Evolutionary conservation across 768 basidiomycete genomes (phyloP), one percentile per base, ranked within the genome.

Genomic region (Tylopilus sp.): DNA sequence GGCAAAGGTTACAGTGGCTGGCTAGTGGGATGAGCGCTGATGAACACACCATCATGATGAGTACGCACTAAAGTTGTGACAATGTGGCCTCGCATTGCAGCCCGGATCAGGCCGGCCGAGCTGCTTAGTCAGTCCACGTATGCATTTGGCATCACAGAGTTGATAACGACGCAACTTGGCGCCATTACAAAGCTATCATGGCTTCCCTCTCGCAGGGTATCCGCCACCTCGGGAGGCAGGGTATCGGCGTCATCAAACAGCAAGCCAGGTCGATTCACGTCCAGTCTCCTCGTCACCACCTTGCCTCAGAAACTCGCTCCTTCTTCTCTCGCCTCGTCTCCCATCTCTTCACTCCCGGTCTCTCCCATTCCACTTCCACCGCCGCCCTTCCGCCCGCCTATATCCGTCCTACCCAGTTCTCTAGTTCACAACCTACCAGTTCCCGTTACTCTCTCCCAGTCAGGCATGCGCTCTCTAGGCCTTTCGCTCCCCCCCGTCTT

Each of bases 301-400:
- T 86, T 40, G 68, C 85, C 50, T 71, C 73, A 17, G 73, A 79
- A 38, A 77, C 86, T 15, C 79, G 76, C 50, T 75, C 74, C n/a
- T 51, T 86, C 31, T 58, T 88, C 42, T 70, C 79, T 41, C 75
- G 73, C 31, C 75, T 88, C 52, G 75, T 84, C 50, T 70, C 77
- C 11, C 76, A 80, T 47, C 74, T 86, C 30, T 78, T 80, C 33
- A 64, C 85, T 4, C 84, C 85, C 3, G 81, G 82, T 45, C 64
- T 58, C 21, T 55, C 72, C 40, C 69, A 22, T 64, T 70, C 57
- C 41, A 65, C 12, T 52, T 63, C 26, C n/a, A 58, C 47, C n/a
- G 28, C 35, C 41, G 20, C n/a, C 17, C 17, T 45, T 18, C 56
- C 53, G 6, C 50, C 48, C 0, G 53, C 63, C 17, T 42, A 40